Evolutionary conservation across 768 basidiomycete species (phyloP), one percentile per base, ranked within the genome.

Genomic region (Neoboletus magnificus): DNA sequence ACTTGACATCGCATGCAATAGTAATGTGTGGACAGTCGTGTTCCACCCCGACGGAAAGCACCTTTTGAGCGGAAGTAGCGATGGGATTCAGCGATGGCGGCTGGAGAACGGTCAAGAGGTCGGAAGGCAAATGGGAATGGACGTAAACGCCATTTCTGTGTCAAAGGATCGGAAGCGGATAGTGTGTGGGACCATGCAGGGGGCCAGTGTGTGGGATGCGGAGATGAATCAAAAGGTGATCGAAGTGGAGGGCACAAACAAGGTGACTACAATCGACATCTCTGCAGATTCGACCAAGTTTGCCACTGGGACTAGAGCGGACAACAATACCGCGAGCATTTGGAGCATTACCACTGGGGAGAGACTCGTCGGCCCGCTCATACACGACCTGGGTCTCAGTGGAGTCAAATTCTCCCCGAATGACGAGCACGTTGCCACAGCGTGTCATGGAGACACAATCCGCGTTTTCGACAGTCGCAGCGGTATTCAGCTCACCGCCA

Each of bases 401-500:
- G 43, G 27, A 18, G 12, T 44, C n/a, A 45, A n/a, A 29, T 44
- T 44, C 11, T 44, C 43, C 0, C 29, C 44, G 0, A 13, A 13
- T 10, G 29, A 29, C 5, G 4, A 20, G 10, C 29, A 4, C 10
- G 1, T 45, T n/a, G 44, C 44, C n/a, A 30, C 29, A 12, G 11
- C n/a, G 0, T 4, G 9, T 1, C 0, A 2, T 2, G 8, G 3
- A 18, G 12, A 12, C 12, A 2, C 16, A 0, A 20, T 30, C n/a
- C n/a, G n/a, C 1, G 12, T 45, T 20, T 30, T 45, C n/a, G n/a
- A 45, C n/a, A 27, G 25, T 43, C 16, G 18, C 18, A 45, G 3
- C 5, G 44, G 44, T n/a, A 6, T n/a, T 4, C 5, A 45, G 2
- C 29, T 45, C 12, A 8, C 20, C 12, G 1, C 12, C n/a, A 30